Evolutionary conservation across 192 early-diverging fungal genomes (phyloP), one percentile per base, ranked within the genome.

Genomic region (Linnemannia exigua): DNA sequence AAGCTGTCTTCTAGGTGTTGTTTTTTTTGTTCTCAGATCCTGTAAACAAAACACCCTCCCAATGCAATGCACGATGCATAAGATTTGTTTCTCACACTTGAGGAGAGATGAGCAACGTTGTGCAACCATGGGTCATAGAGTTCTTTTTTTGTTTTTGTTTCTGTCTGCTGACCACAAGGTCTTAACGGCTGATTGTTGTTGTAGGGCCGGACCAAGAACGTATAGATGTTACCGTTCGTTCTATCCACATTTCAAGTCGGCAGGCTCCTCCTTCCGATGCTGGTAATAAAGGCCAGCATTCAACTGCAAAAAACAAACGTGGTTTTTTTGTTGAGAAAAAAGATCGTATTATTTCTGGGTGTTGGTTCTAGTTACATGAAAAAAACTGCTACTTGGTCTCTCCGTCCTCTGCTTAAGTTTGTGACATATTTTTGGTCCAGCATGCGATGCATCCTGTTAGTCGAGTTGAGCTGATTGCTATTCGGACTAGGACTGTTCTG

Each of bases 101-200:
- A 63, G 58, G 17, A 73, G 46, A 51, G 19, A 70, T 31, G 72
- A 33, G 25, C 58, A 25, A 66, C 35, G 46, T 61, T 79, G 77
- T 79, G 70, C 69, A 20, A 79, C 77, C 77, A 79, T 72, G 44
- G n/a, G 47, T 7, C 54, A 1, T 17, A 41, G 16, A 38, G 44
- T 50, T 70, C n/a, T n/a, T n/a, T n/a, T n/a, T n/a, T 71, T 71
- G 63, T 72, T 73, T 72, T 70, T 50, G 44, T 50, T 1, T n/a
- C 17, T 37, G 70, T 79, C 77, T 71, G 69, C 77, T 79, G 77
- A 79, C 77, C 36, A 67, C 25, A 33, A 38, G 44, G n/a, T n/a
- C n/a, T n/a, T n/a, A n/a, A n/a, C n/a, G n/a, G n/a, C n/a, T n/a
- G n/a, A n/a, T n/a, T n/a, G n/a, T n/a, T n/a, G n/a, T n/a, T n/a